Base-by-base conservation (phyloP, 108 stramenopile species). In the Mediolabrus comicus region DNA sequence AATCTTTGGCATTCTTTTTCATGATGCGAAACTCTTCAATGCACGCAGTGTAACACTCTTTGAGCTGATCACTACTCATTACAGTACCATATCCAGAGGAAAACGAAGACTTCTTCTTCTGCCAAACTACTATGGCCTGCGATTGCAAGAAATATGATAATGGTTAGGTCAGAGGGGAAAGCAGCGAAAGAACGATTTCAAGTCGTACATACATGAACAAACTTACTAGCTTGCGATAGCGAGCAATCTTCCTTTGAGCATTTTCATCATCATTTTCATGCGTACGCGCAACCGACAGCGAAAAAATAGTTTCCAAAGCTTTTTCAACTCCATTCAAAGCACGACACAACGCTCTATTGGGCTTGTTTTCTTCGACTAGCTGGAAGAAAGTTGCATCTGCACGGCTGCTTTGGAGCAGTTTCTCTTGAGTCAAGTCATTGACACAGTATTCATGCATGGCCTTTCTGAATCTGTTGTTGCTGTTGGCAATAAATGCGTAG, bases 1-100 rank as follows among this genome's bases (percentile, higher is more conserved):
- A 79, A 34, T 79, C 78, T 29, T 36, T 59, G 51, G 67, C 78
- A 65, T 79, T 79, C 35, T 35, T 68, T 33, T 79, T 79, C 65
- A 74, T 62, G 13, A 33, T 67, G 25, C 56, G 59, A 38, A 74
- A 79, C 59, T 58, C 54, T 56, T 28, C 32, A 27, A 59, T 29
- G 22, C 28, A 29, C 12, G 57, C 25, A 3, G 57, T 59, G 17
- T 49, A 49, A n/a, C 46, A 49, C 9, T 49, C 46, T 49, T 49
- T 49, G 46, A 57, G 8, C 7, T 36, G n/a, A 16, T 57, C 19
- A 17, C 19, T n/a, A n/a, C n/a, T n/a, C n/a, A n/a, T n/a, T n/a
- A n/a, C n/a, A n/a, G n/a, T n/a, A n/a, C n/a, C n/a, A n/a, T n/a
- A 0, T 7, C 46, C 46, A 49, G 46, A 49, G 0, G 8, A 8